Evolutionary conservation across 768 basidiomycete genomes (phyloP), one percentile per base, ranked within the genome.

Genomic region (Amylocystis lapponica): DNA sequence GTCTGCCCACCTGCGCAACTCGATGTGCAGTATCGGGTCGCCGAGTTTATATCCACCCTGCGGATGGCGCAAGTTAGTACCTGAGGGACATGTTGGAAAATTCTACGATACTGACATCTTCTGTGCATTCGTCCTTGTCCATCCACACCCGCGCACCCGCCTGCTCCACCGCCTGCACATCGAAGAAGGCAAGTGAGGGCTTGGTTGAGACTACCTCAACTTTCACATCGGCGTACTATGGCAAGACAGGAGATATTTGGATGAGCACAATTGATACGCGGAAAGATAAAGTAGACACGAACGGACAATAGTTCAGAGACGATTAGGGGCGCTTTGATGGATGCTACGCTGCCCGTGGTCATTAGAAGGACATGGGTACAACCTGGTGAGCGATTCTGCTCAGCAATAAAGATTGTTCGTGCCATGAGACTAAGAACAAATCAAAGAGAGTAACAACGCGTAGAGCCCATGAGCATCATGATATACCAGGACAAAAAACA

Each of bases 1-100:
- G 57, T 99, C 93, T 34, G 95, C 93, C 96, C 96, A 98, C 43
- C 83, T 69, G 26, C 92, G 67, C 2, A 96, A 79, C 66, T 99
- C 93, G 44, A 98, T 98, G 63, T 99, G 96, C 21, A 97, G 72
- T 43, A 98, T 95, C 0, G 92, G 91, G 54, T 97, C 86, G 1
- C 92, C 88, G 36, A 94, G 78, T 47, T 75, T 76, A 57, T 78
- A 88, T 54, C 73, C 75, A 19, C 68, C 74, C 92, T 94, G 58
- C 29, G 29, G 9, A 9, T 30, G 9, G 29, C 29, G 9, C 29
- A 9, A 30, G 29, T n/a, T 30, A 9, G 9, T 9, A n/a, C 10
- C 9, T 30, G 29, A 30, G 29, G n/a, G 10, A n/a, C 9, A 30
- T 30, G 10, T 30, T 9, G n/a, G n/a, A 9, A n/a, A 9, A 30